Base-by-base conservation (phyloP, 176 grass and related monocot genomes). In the Eragrostis curvula region DNA sequence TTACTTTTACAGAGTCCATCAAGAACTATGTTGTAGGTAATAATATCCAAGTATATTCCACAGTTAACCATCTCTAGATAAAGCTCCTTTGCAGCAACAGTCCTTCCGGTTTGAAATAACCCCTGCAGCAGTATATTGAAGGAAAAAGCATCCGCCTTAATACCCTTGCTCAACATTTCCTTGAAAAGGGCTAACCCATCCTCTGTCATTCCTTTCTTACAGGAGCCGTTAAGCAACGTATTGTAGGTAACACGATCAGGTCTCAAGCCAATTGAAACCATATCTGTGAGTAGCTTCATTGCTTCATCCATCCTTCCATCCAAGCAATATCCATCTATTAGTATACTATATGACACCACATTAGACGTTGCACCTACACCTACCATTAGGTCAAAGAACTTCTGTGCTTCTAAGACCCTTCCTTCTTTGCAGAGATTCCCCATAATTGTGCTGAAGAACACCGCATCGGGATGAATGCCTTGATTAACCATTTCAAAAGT, bases 271-370 rank as follows among this genome's bases (percentile, higher is more conserved):
- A 1, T 36, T 20, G 64, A 40, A 32, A 69, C 66, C 40, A 69
- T 69, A 69, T 8, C 66, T 23, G 42, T 12, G 24, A 70, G 42
- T 14, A 70, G n/a, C 41, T 46, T 24, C 11, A 46, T 25, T 12
- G 11, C 40, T 46, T 70, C 20, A 70, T 70, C 21, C 20, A 70
- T 24, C 12, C 0, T 70, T 14, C 67, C 67, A 70, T 42, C 67
- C 45, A 70, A 24, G 5, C 67, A 46, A 5, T 70, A 46, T 12
- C 42, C 48, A 21, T 39, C 48, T 55, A 55, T 39, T 21, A 55
- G 11, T 29, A 1, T 75, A 12, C 39, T 87, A 51, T 87, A 87
- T 9, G 77, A 73, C 58, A 87, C 3, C 23, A 53, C 13, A 40
- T 75, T 46, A 44, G 78, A 77, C 23, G 2, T 50, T 21, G 60